These are phyloP conservation scores for Malbranchea zuffiana DNA, from an alignment of 2,329 filamentous ascomycete species.

Conservation along the genomic window DNA sequence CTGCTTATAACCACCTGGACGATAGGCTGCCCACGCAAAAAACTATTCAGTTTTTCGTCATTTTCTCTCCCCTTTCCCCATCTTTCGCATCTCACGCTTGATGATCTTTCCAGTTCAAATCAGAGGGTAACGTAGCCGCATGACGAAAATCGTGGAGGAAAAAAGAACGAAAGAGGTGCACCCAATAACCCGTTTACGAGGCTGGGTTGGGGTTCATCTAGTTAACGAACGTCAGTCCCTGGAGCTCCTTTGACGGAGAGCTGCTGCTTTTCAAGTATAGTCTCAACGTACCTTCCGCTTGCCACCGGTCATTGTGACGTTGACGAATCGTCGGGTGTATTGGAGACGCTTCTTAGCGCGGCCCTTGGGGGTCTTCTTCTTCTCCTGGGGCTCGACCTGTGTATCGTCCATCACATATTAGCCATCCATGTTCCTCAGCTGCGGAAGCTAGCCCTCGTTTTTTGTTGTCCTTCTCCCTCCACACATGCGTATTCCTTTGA, in stretches of 20 bases:
- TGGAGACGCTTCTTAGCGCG: conserved; percentile 93
- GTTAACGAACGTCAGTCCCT: conserved; percentile 7
- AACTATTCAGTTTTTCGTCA: no score
- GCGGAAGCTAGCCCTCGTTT: no score
- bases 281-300: conserved; percentile 76
- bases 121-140: conserved; percentile 8
- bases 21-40: no score
- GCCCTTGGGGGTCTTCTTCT: conserved; percentile 94
- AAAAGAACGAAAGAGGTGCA: not conserved
- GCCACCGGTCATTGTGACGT: conserved; percentile 92
- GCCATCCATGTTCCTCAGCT: no score
- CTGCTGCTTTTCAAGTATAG: not conserved
- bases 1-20: no score
- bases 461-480: no score
- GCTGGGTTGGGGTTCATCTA: conserved; percentile 84
- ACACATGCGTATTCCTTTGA: no score
- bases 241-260: not conserved
- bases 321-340: conserved; percentile 97
- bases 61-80: no score
- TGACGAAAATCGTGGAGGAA: conserved; percentile 7
- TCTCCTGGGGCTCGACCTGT: conserved; percentile 83
- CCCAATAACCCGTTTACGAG: conserved; percentile 40
- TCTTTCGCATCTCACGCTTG: no score
- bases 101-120: conserved; percentile 3
- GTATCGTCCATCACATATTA: conserved; percentile 5